phyloP scores from a whole-genome alignment of 176 grass and related monocot genomes.

The Aegilops umbellulata region DNA sequence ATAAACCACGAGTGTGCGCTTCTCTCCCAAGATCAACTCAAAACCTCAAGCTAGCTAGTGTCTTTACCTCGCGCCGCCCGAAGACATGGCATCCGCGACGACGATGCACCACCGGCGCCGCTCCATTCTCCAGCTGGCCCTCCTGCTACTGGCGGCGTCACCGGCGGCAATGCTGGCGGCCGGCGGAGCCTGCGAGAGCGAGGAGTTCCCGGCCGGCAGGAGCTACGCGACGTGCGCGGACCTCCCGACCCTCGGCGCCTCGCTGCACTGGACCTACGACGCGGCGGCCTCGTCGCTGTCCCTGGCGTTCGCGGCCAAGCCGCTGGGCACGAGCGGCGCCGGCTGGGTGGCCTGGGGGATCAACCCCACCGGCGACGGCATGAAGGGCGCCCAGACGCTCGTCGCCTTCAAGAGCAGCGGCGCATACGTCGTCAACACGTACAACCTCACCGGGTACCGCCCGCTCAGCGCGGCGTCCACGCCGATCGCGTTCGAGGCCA shows the following conservation, averaged over 20 bases:
- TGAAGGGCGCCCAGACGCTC: conserved; percentile 66
- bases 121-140: background rate
- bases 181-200: background rate
- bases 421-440: conserved; percentile 40
- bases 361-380: conserved; percentile 54
- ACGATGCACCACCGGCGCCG: background rate
- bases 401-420: conserved; percentile 16
- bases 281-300: conserved; percentile 15
- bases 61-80: background rate
- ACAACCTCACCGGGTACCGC: conserved; percentile 33
- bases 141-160: background rate
- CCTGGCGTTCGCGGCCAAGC: conserved; percentile 51
- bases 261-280: conserved; percentile 68
- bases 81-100: conserved; percentile 2
- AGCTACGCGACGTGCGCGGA: conserved; percentile 44
- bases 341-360: conserved; percentile 75
- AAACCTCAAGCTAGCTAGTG: background rate
- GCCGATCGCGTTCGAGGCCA: conserved; percentile 36
- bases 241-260: conserved; percentile 38
- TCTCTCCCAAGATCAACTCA: background rate
- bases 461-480: background rate
- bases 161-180: background rate
- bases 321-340: background rate
- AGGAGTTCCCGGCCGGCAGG: conserved; percentile 23
- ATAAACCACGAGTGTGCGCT: background rate